A percentile compares a stretch with the other conserved stretches of the same genome.
phyloP scores from a whole-genome alignment of 306 rosid genomes.

The Sicyos baderoa region DNA sequence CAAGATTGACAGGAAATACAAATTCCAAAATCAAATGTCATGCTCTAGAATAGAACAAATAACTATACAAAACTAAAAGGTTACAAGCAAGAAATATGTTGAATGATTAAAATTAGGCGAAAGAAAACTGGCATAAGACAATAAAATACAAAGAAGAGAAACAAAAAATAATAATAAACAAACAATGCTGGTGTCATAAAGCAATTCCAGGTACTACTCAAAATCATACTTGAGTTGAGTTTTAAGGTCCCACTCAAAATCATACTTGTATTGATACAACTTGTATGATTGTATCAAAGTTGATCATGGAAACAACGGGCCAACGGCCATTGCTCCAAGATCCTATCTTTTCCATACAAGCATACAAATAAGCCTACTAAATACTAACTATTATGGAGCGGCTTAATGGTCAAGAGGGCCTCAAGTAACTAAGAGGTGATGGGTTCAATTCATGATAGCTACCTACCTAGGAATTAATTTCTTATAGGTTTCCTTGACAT shows the following conservation, averaged over 20 bases:
- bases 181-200: background rate
- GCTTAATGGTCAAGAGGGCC: no score
- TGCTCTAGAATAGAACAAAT: background rate
- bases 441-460: no score
- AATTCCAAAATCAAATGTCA: background rate
- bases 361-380: slow-evolving; percentile 3
- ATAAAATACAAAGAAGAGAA: background rate
- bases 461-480: no score
- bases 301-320: background rate
- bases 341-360: background rate
- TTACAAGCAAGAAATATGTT: background rate
- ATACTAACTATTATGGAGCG: background rate
- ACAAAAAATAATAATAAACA: background rate
- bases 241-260: background rate
- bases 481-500: no score
- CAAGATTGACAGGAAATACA: slow-evolving; percentile 12
- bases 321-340: background rate
- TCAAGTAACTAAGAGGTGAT: no score
- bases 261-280: no score
- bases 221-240: background rate
- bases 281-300: background rate
- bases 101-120: background rate
- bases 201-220: background rate
- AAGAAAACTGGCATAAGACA: background rate
- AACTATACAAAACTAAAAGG: background rate